phyloP scores from a whole-genome alignment of 495 filamentous ascomycete genomes.

The Tuber aestivum region DNA sequence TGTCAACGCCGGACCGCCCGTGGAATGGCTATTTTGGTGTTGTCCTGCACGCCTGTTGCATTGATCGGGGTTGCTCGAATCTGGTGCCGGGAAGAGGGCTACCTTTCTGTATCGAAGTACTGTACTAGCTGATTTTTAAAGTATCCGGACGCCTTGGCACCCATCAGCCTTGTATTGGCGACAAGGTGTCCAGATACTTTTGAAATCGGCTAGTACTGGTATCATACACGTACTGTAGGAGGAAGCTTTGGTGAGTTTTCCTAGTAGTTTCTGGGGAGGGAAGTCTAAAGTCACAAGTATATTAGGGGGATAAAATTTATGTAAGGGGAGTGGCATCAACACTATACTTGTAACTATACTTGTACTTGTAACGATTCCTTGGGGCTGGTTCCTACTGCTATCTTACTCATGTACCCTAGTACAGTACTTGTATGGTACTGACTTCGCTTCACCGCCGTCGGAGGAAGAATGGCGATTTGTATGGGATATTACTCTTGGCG shows the following conservation, averaged over 20 bases:
- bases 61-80: too few relatives aligned
- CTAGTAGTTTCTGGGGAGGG: background rate
- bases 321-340: background rate
- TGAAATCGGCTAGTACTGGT: too few relatives aligned
- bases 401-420: too few relatives aligned
- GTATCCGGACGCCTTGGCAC: too few relatives aligned
- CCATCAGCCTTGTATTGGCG: too few relatives aligned
- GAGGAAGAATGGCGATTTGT: background rate
- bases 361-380: background rate
- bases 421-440: background rate
- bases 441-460: background rate
- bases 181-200: too few relatives aligned
- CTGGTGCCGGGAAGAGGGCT: too few relatives aligned
- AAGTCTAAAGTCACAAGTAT: background rate
- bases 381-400: background rate
- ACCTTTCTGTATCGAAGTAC: too few relatives aligned
- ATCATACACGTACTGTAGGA: too few relatives aligned
- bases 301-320: background rate
- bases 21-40: background rate
- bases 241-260: background rate
- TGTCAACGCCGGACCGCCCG: background rate
- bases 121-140: too few relatives aligned
- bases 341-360: background rate
- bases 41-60: background rate
- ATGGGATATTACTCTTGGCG: background rate